Base-by-base conservation (phyloP, 345 rosid genomes). In the Populus tremula region DNA sequence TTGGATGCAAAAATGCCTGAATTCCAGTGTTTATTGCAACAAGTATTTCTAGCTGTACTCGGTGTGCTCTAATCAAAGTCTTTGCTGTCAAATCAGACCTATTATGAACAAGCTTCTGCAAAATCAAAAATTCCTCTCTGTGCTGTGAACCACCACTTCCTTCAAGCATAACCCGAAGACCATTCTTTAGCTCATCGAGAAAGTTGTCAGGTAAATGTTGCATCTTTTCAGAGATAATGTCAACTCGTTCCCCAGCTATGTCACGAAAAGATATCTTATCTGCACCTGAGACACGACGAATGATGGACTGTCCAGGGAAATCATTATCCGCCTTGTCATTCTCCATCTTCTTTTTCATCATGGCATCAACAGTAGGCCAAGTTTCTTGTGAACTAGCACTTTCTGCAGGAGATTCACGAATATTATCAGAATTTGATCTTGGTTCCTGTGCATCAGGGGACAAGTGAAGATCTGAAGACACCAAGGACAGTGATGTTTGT, bases 321-420 rank as follows among this genome's bases (percentile, higher is more conserved):
- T 90, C 94, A 67, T 86, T 86, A 69, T 86, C 97, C 38, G 81
- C 76, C 82, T 90, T 96, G 63, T 89, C 91, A 75, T 90, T 92
- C 63, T 84, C 97, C 85, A 89, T 62, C 89, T 94, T 91, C 87
- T 87, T 91, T 21, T 81, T 85, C 82, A 82, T 72, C 53, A 83
- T 83, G 73, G 85, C 89, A 77, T 91, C 91, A 4, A 91, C 87
- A 84, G 93, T 81, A 43, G 97, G 97, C 97, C 98, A 96, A 21
- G 97, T 96, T 74, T 96, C 99, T 74, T 88, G 87, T 45, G 98
- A 96, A 85, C 97, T 94, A 4, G 98, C 98, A 85, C 98, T 96
- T 84, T 92, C 98, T 43, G 98, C 91, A 49, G 99, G 99, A 11
- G 98, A 96, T 81, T 94, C 98, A 8, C 89, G 97, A 45, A 85